phyloP scores from a whole-genome alignment of 306 rosid genomes.

The Glycyrrhiza uralensis region DNA sequence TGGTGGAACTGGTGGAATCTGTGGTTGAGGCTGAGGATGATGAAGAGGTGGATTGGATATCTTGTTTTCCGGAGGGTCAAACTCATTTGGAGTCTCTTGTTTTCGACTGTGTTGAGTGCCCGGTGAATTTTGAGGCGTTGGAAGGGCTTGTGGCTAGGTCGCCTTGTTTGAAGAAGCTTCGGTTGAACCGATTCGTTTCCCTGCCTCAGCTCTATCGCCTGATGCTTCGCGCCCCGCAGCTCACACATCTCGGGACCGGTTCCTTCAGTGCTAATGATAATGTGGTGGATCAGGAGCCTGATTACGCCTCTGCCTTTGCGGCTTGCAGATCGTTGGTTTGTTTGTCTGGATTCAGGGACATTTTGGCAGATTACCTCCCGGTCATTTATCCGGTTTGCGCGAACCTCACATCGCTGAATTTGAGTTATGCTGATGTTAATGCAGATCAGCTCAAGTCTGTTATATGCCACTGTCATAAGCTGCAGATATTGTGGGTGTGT shows the following conservation, averaged over 20 bases:
- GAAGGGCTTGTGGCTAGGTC: slow-evolving; percentile 80
- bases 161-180: slow-evolving; percentile 68
- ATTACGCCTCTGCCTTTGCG: slow-evolving; percentile 60
- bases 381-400: slow-evolving; percentile 61
- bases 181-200: slow-evolving; percentile 55
- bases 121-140: slow-evolving; percentile 68
- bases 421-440: slow-evolving; percentile 68
- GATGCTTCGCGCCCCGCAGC: slow-evolving; percentile 70
- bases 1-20: slow-evolving; percentile 76
- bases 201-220: slow-evolving; percentile 55
- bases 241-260: slow-evolving; percentile 84
- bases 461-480: slow-evolving; percentile 64
- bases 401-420: slow-evolving; percentile 66
- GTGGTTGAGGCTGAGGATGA: slow-evolving; percentile 62
- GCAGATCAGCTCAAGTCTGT: slow-evolving; percentile 59
- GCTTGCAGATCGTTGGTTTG: slow-evolving; percentile 76
- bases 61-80: slow-evolving; percentile 65
- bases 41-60: slow-evolving; percentile 74
- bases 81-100: slow-evolving; percentile 64
- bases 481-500: slow-evolving; percentile 78
- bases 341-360: slow-evolving; percentile 84
- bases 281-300: slow-evolving; percentile 48
- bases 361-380: slow-evolving; percentile 52
- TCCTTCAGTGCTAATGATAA: slow-evolving; percentile 47
- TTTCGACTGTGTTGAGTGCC: slow-evolving; percentile 67